Evolutionary conservation across 768 basidiomycete species (phyloP), one percentile per base, ranked within the genome.

Genomic region (Xerocomellus intermedius): DNA sequence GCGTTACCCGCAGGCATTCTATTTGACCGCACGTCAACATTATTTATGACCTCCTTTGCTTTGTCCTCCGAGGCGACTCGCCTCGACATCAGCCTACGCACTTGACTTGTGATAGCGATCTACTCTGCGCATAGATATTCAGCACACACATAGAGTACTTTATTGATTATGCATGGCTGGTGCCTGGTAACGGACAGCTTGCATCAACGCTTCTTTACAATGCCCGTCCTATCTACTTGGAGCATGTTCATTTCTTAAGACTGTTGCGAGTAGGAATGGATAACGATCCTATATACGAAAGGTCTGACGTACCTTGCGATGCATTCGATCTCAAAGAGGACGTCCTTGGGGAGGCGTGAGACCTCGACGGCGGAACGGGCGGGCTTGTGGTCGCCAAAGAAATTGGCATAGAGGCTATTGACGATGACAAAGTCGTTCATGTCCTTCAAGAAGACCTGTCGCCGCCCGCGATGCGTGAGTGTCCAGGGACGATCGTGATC

Each of bases 331-430:
- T 98, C 96, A 48, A 97, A 85, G 35, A 95, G 77, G 9, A 92
- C 95, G 64, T 94, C 91, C 69, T 87, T 91, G 10, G 96, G 96
- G 50, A 98, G 79, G 42, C 92, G 79, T 33, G 87, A 77, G 32
- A 94, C 92, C 75, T 98, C 93, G 49, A 99, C 91, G 32, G 89
- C 85, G 30, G 94, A 94, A 57, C 97, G 80, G 4, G 97, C 94
- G 44, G 97, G 96, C 72, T 91, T 94, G 75, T 95, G 91, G 32
- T 83, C 79, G 10, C 91, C 94, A 68, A 98, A 98, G 73, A 91
- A 87, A 51, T 82, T 76, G 35, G 82, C 82, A 70, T 97, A 98
- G 58, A 94, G 77, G 16, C 73, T 81, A 70, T 98, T 98, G 64
- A 97, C 84, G 38, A 80, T 75, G 4, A 67, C 84, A 67, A 98